Evolutionary conservation across 345 rosid genomes (phyloP).

Genomic region (Gynandropsis gynandra): DNA sequence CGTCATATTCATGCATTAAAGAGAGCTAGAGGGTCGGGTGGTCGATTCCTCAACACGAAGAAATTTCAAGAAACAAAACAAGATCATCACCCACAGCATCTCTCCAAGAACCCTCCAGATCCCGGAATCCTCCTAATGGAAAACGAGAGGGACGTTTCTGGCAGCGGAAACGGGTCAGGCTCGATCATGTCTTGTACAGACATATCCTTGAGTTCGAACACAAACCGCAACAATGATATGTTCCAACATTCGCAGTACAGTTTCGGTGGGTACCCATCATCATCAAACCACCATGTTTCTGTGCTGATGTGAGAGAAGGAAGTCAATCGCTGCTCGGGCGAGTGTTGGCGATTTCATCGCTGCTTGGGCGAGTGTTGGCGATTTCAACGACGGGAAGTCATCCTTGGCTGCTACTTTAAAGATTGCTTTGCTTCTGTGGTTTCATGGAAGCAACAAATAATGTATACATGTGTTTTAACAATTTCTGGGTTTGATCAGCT

Average conservation of each 20-base stretch:
- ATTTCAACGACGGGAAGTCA: constrained; percentile 51
- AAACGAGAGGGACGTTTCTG: constrained; percentile 16
- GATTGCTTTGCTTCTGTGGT: too few relatives aligned
- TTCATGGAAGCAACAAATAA: too few relatives aligned
- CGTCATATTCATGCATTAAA: constrained; percentile 78
- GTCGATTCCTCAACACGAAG: constrained; percentile 67
- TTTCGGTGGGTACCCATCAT: constrained; percentile 23
- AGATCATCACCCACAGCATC: constrained; percentile 23
- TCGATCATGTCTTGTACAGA: constrained; percentile 31
- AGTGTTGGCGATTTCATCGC: not conserved
- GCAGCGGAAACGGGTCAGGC: constrained; percentile 30
- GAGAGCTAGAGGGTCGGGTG: constrained; percentile 79
- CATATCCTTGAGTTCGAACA: constrained; percentile 16
- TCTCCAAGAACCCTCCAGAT: constrained; percentile 12
- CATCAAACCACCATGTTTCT: constrained; percentile 27
- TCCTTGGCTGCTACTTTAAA: constrained; percentile 74
- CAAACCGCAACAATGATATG: constrained; percentile 24
- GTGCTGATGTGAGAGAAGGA: constrained; percentile 30
- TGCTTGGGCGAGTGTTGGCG: not conserved
- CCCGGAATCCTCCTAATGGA: too few relatives aligned
- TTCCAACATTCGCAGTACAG: constrained; percentile 20
- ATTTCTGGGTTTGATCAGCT: too few relatives aligned
- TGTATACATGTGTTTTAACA: too few relatives aligned
- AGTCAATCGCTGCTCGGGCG: constrained; percentile 1
- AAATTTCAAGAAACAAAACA: constrained; percentile 39